These are phyloP conservation scores for Cordyceps tenuipes DNA, from an alignment of 2,329 filamentous ascomycete species.

Conservation along the genomic window DNA sequence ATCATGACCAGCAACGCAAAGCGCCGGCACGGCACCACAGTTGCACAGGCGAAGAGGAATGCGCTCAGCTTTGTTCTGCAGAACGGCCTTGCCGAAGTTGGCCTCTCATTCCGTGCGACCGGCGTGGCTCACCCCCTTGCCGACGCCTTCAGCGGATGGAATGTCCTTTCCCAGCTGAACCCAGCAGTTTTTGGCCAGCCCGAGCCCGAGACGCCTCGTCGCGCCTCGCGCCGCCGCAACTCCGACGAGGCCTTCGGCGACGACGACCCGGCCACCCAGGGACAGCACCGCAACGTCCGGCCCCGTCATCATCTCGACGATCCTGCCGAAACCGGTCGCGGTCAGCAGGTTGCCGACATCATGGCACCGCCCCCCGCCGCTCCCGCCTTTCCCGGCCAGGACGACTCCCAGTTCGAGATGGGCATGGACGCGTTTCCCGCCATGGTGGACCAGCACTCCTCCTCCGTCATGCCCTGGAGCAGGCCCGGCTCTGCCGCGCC, in stretches of 20 bases:
- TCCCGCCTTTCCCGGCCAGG: slow-evolving; percentile 21
- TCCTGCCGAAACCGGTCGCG: slow-evolving; percentile 22
- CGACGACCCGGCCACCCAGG: slow-evolving; percentile 18
- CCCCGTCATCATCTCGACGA: slow-evolving; percentile 13
- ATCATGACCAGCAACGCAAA: slow-evolving; percentile 45
- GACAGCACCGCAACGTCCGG: slow-evolving; percentile 1
- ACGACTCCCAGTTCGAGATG: slow-evolving; percentile 49
- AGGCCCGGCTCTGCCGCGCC: slow-evolving; percentile 36
- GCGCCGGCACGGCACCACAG: slow-evolving; percentile 17
- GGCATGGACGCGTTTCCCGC: slow-evolving; percentile 59
- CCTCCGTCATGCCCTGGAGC: slow-evolving; percentile 45
- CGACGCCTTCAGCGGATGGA: slow-evolving; percentile 29
- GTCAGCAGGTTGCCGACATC: slow-evolving; percentile 18
- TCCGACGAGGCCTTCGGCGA: slow-evolving; percentile 37
- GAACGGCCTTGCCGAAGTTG: slow-evolving; percentile 29
- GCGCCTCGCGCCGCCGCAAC: slow-evolving; percentile 29
- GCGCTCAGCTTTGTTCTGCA: slow-evolving; percentile 23
- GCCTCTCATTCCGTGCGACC: slow-evolving; percentile 15
- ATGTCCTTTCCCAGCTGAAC: not conserved
- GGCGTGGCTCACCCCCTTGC: slow-evolving; percentile 36
- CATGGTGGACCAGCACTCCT: slow-evolving; percentile 57
- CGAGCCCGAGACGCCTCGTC: slow-evolving; percentile 16
- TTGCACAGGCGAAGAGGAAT: slow-evolving; percentile 31
- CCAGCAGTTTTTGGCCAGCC: slow-evolving; percentile 21
- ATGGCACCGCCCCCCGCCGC: slow-evolving; percentile 17